Percentiles rank a stretch among this genome's conserved stretches.
Conservation (phyloP, 108 stramenopile genomes). For the Conticribra weissflogii region DNA sequence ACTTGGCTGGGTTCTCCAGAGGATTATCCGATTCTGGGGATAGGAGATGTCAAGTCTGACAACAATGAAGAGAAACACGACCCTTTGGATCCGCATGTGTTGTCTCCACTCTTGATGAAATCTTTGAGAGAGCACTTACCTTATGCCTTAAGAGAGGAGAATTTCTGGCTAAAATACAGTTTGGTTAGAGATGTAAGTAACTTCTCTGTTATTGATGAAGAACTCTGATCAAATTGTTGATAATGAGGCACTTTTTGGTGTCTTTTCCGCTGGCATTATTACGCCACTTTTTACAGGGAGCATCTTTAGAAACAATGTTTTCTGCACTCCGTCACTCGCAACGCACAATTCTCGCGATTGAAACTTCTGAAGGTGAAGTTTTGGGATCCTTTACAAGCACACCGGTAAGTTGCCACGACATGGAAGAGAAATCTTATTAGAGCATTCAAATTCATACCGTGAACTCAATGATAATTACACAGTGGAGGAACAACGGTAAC, state of each 20-base stretch:
- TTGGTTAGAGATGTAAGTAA: slow-evolving; percentile 32
- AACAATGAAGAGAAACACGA: slow-evolving; percentile 5
- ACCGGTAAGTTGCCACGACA: too few relatives aligned
- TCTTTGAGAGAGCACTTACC: slow-evolving; percentile 37
- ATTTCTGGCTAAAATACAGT: slow-evolving; percentile 32
- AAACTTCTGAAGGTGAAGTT: slow-evolving; percentile 27
- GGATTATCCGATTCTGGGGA: slow-evolving; percentile 31
- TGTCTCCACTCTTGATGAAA: slow-evolving; percentile 63
- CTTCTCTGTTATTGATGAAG: not conserved
- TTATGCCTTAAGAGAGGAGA: slow-evolving; percentile 22
- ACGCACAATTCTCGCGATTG: slow-evolving; percentile 27
- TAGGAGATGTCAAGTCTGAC: slow-evolving; percentile 2
- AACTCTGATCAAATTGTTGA: not conserved
- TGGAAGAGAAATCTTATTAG: too few relatives aligned
- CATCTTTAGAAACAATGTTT: slow-evolving; percentile 21
- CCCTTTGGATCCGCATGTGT: slow-evolving; percentile 50
- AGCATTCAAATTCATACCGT: too few relatives aligned
- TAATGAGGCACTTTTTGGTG: not conserved
- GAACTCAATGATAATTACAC: too few relatives aligned
- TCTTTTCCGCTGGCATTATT: not conserved
- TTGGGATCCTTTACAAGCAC: slow-evolving; percentile 26
- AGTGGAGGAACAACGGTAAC: slow-evolving; percentile 33
- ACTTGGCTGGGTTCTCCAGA: slow-evolving; percentile 33
- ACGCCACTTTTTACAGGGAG: slow-evolving; percentile 19
- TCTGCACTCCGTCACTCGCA: slow-evolving; percentile 1